Percentiles rank a stretch among this genome's conserved stretches.
phyloP scores from a whole-genome alignment of 441 rosid genomes.

The Populus trichocarpa region DNA sequence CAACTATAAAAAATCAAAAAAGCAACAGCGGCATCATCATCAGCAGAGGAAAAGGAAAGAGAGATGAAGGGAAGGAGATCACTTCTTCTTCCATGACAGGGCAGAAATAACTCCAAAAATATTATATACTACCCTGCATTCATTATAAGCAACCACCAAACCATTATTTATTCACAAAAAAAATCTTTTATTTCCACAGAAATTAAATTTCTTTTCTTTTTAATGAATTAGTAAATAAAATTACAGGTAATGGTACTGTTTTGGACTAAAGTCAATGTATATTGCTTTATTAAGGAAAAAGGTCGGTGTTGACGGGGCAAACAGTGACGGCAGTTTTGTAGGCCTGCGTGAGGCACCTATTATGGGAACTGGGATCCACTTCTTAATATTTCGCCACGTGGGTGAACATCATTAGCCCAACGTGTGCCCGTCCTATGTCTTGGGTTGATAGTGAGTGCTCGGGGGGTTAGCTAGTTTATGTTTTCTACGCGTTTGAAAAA shows the following conservation, averaged over 20 bases:
- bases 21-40: no score
- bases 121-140: background rate
- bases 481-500: no score
- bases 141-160: background rate
- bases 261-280: background rate
- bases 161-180: background rate
- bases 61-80: no score
- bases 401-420: background rate
- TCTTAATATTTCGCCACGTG: background rate
- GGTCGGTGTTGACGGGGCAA: background rate
- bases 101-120: no score
- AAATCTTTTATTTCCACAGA: background rate
- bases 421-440: background rate
- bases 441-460: background rate
- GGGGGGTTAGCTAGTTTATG: no score
- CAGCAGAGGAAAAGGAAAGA: no score
- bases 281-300: background rate
- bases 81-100: no score
- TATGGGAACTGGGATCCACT: background rate
- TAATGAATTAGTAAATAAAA: background rate
- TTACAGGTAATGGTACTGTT: background rate
- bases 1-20: no score
- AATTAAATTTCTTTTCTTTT: background rate
- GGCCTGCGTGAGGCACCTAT: background rate
- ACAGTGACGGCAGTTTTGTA: background rate